Base-by-base conservation (phyloP, 495 filamentous ascomycete genomes). In the Daldinia bambusicola region DNA sequence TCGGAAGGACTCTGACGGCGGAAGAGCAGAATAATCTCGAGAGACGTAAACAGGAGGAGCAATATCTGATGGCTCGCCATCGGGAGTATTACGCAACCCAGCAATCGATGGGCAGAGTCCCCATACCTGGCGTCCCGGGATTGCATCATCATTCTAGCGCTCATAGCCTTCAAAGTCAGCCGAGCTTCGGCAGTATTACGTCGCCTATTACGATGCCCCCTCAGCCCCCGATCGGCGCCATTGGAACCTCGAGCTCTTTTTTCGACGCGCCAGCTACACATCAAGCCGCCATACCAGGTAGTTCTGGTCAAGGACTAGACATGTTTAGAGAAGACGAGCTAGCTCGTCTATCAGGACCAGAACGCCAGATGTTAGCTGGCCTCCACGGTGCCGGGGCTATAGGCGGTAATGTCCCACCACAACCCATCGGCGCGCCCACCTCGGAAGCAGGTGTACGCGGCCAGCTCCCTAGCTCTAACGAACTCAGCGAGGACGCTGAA, bases 11-110 rank as follows among this genome's bases (percentile, higher is more conserved):
- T 12, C 83, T 99, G 70, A 98, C 95, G 2, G 95, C 95, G 0
- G 94, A 97, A 72, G 95, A 99, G 80, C 95, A 99, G 74, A 99
- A 99, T 79, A 95, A 95, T 14, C 83, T 99, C 9, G 95, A 99
- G 78, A 86, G 95, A 43, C 86, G 96, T 22, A 99, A 99, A 84
- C 95, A 99, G 77, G 95, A 99, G 75, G 95, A 99, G 76, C 95
- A 99, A 74, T 96, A 97, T 79, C 83, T 96, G 20, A 93, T 98
- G 87, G 95, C 95, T 16, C 89, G 95, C 9, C 95, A 98, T 77
- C 91, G 97, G 65, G 95, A 99, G 76, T 91, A 92, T 75, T 85
- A 96, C n/a, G 90, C 91, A 40, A 94, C 94, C 69, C 92, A 95
- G 73, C 91, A 94, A 69, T 88, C 91, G 13, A 85, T 91, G 63